A percentile compares a stretch with the other conserved stretches of the same genome.
Conservation (phyloP, 805 yeast species). For the Teunomyces barrocoloradensis region DNA sequence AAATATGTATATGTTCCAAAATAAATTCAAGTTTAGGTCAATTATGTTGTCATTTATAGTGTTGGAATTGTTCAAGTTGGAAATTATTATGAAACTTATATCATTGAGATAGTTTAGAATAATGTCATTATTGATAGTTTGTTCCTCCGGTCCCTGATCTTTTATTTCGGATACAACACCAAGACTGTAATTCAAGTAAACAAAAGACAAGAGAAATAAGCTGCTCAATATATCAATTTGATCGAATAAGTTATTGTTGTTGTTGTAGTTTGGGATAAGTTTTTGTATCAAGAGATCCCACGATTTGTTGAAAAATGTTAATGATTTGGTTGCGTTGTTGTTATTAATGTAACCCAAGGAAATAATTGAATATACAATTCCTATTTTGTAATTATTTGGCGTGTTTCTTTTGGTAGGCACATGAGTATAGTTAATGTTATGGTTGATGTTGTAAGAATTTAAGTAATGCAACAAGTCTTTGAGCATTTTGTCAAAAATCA, state of each 20-base stretch:
- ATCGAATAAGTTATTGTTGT: conserved; percentile 22
- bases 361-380: conserved; percentile 42
- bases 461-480: conserved; percentile 22
- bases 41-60: conserved; percentile 27
- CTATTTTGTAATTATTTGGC: conserved; percentile 34
- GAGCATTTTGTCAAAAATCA: conserved; percentile 19
- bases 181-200: conserved; percentile 40
- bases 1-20: conserved; percentile 50
- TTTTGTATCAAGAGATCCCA: conserved; percentile 43
- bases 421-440: conserved; percentile 4
- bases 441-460: conserved; percentile 15
- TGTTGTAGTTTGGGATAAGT: conserved; percentile 33
- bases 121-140: conserved; percentile 42
- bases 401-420: conserved; percentile 7
- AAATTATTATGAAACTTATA: conserved; percentile 40
- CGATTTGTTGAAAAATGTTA: conserved; percentile 39
- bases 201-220: conserved; percentile 42
- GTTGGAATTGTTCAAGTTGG: conserved; percentile 25
- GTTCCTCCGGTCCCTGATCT: conserved; percentile 13
- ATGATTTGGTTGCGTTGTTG: conserved; percentile 28
- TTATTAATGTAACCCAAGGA: conserved; percentile 40
- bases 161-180: conserved; percentile 13
- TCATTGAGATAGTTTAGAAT: conserved; percentile 51
- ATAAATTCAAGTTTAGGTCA: conserved; percentile 28
- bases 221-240: conserved; percentile 44